These are phyloP conservation scores for Flaveria trinervia DNA, from an alignment of 129 eudicot genomes.

Conservation along the genomic window DNA sequence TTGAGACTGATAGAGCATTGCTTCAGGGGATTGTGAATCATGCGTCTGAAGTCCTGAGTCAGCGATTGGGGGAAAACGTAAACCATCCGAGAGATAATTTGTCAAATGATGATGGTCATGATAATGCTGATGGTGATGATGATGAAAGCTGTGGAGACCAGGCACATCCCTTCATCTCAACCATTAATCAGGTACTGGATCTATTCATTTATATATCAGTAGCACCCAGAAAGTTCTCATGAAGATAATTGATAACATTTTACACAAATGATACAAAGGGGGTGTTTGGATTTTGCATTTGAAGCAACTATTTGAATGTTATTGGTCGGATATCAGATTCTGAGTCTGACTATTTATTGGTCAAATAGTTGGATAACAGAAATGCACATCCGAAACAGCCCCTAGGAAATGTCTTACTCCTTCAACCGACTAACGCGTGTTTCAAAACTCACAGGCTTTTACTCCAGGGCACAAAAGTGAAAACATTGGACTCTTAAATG, in stretches of 20 bases:
- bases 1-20: conserved; percentile 48
- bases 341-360: no score
- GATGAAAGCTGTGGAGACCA: conserved; percentile 40
- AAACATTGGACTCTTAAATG: conserved; percentile 49
- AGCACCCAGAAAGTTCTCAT: not conserved
- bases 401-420: no score
- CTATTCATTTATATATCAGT: not conserved
- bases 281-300: no score
- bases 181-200: conserved; percentile 40
- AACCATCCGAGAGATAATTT: conserved; percentile 3
- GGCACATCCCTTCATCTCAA: conserved; percentile 35
- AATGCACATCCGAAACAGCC: no score
- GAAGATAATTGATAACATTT: not conserved
- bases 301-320: not conserved
- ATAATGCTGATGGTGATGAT: conserved; percentile 34
- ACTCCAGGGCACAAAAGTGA: conserved; percentile 29
- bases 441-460: conserved; percentile 40
- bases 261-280: not conserved
- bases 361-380: no score
- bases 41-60: conserved; percentile 45
- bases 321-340: not conserved
- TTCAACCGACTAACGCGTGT: not conserved
- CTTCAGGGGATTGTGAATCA: conserved; percentile 43
- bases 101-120: conserved; percentile 10
- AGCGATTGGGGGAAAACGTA: conserved; percentile 35